Base-by-base conservation (phyloP, 352 stramenopile species). In the Phytophthora macrochlamydospora region DNA sequence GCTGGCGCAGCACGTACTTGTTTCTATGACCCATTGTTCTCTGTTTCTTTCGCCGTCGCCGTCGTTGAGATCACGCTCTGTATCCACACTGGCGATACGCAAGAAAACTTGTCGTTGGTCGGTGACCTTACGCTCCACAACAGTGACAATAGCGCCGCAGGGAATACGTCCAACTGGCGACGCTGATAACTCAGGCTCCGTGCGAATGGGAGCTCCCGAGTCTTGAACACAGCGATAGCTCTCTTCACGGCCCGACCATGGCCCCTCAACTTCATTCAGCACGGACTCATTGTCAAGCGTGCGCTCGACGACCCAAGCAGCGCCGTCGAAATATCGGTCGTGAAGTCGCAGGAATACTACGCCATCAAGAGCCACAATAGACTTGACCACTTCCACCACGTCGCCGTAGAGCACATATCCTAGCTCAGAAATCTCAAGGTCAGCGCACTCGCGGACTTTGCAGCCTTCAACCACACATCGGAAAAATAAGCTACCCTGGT, bases 201-300 rank as follows among this genome's bases (percentile, higher is more conserved):
- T 65, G 2, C 85, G 81, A 30, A 82, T 69, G 31, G 85, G 85
- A 45, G 85, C 85, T 2, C 85, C 85, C 3, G 77, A 78, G 28
- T 87, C 77, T 68, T 93, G 85, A 29, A 93, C 85, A 63, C 85
- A 93, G 28, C 82, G 82, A 56, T 93, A 93, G 53, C 45, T 54
- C 28, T 78, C 59, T 56, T 37, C 50, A 63, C 0, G 12, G 52
- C 9, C 29, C 29, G 35, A 28, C 71, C 77, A 87, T 11, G 85
- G 81, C 12, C 79, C 73, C 5, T 87, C 73, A 24, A 91, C 56
- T n/a, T 75, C 63, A 49, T 91, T 90, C 11, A 93, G 55, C 14
- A 93, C 83, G 2, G 83, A 90, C 37, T 93, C 85, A 30, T 93
- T 93, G 60, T 93, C 85, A 51, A 93, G 64, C 12, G 85, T 87